Evolutionary conservation across 2,329 filamentous ascomycete genomes (phyloP), one percentile per base, ranked within the genome.

Genomic region (Volutella citrinella): DNA sequence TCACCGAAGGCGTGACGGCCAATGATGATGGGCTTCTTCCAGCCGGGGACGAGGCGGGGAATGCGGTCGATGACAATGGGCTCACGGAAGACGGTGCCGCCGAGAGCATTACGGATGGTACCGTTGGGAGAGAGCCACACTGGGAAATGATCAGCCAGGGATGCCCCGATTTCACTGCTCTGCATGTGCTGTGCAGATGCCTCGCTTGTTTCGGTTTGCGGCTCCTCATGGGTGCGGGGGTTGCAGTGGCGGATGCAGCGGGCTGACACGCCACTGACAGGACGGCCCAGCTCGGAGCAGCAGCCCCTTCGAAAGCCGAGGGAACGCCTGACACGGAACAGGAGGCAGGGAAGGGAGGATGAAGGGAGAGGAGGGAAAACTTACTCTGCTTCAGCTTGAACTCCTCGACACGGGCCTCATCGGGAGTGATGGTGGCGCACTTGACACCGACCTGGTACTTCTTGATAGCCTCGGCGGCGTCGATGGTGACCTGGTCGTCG

Each of bases 51-150:
- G 38, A 98, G 82, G 56, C 91, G 86, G 39, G 93, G 93, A 48
- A 98, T 88, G 57, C 82, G 80, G 51, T 86, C 85, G 56, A 98
- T 97, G 59, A 98, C 88, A 55, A 98, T 98, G 55, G 93, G 93
- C 70, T 96, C 93, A 66, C 93, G 87, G 84, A 98, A 98, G 57
- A 98, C 91, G 57, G 93, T 98, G 60, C 93, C 93, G 56, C 91
- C 91, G 31, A 84, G 76, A 42, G 72, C 72, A 57, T 84, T 84
- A 52, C 80, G 76, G 68, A 84, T 84, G 42, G 80, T 98, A 61
- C 93, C 93, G 65, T 98, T 98, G 59, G 93, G 93, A 36, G 88
- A 95, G 39, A 97, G 78, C 93, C 93, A 98, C 93, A 97, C 85
- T 90, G 51, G 24, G 29, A 10, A 14, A 36, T 38, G 30, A 48